Percentiles rank a stretch among this genome's conserved stretches.
Evolutionary conservation across 495 filamentous ascomycete species (phyloP).

Genomic region (Annulohypoxylon bovei): DNA sequence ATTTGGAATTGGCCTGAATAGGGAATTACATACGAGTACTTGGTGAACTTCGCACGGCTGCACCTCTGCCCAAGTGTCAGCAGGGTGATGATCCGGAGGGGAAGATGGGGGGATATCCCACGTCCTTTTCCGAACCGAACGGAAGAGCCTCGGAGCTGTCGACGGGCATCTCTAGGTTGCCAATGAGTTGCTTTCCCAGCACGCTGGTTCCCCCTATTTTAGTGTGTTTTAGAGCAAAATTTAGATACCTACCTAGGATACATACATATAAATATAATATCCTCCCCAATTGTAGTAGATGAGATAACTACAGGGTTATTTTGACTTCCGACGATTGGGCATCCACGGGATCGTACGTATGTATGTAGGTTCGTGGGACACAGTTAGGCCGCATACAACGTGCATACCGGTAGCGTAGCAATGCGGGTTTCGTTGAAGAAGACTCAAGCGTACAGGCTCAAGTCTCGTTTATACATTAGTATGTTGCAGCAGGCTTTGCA

Average conservation of each 20-base stretch:
- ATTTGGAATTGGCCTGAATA: constrained; percentile 31
- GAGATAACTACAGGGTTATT: constrained; percentile 23
- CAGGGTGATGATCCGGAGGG: constrained; percentile 40
- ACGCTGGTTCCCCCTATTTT: constrained; percentile 29
- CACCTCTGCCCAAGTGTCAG: constrained; percentile 45
- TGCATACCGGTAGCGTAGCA: constrained; percentile 42
- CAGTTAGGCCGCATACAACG: constrained; percentile 45
- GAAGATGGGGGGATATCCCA: constrained; percentile 33
- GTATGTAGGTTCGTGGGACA: constrained; percentile 46
- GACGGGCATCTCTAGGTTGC: constrained; percentile 6
- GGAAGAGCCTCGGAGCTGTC: constrained; percentile 27
- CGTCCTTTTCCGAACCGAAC: constrained; percentile 39
- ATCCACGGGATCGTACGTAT: constrained; percentile 41
- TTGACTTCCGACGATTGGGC: constrained; percentile 47
- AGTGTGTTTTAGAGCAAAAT: constrained; percentile 17
- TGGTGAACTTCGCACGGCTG: constrained; percentile 36
- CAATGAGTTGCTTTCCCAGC: constrained; percentile 41
- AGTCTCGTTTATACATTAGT: constrained; percentile 10
- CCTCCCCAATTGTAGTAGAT: constrained; percentile 16
- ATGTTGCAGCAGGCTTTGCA: constrained; percentile 29
- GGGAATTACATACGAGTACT: constrained; percentile 41
- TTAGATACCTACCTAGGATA: constrained; percentile 9
- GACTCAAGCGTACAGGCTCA: constrained; percentile 13
- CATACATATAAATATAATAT: not conserved
- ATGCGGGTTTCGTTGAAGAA: constrained; percentile 15